A percentile compares a stretch with the other conserved stretches of the same genome.
Conservation (phyloP, 306 rosid genomes). For the Arachis stenosperma region DNA sequence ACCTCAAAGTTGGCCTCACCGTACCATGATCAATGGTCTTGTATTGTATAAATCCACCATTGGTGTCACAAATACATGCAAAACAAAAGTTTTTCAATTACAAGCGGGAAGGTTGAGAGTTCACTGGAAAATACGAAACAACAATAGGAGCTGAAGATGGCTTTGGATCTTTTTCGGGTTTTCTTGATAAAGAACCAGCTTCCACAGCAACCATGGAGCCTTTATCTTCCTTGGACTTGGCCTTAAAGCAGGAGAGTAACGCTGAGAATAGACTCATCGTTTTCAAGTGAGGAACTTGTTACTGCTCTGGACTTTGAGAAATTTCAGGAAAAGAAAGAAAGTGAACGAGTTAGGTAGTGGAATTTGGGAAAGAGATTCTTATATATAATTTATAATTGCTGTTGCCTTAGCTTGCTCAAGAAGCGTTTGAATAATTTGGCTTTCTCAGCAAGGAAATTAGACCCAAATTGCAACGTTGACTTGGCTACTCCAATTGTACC, state of each 20-base stretch:
- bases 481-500: constrained; percentile 17
- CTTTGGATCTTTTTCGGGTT: neutral
- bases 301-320: neutral
- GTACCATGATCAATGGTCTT: too few relatives aligned
- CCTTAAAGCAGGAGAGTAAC: constrained; percentile 38
- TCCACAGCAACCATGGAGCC: constrained; percentile 23
- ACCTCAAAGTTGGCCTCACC: too few relatives aligned
- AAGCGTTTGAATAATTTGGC: constrained; percentile 13
- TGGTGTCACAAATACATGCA: too few relatives aligned
- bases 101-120: constrained; percentile 49
- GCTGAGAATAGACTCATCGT: constrained; percentile 20
- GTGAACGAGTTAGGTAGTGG: neutral
- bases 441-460: constrained; percentile 29
- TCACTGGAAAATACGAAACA: constrained; percentile 48
- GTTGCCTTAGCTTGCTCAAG: constrained; percentile 14
- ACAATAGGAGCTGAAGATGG: constrained; percentile 45
- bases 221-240: constrained; percentile 31
- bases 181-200: constrained; percentile 46
- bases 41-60: too few relatives aligned
- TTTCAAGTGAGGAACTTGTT: neutral
- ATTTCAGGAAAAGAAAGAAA: neutral
- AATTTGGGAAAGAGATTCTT: neutral
- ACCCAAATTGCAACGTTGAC: neutral
- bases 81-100: neutral
- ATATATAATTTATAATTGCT: neutral